Evolutionary conservation across 2,329 filamentous ascomycete species (phyloP), one percentile per base, ranked within the genome.

Genomic region (Fusarium sp.): DNA sequence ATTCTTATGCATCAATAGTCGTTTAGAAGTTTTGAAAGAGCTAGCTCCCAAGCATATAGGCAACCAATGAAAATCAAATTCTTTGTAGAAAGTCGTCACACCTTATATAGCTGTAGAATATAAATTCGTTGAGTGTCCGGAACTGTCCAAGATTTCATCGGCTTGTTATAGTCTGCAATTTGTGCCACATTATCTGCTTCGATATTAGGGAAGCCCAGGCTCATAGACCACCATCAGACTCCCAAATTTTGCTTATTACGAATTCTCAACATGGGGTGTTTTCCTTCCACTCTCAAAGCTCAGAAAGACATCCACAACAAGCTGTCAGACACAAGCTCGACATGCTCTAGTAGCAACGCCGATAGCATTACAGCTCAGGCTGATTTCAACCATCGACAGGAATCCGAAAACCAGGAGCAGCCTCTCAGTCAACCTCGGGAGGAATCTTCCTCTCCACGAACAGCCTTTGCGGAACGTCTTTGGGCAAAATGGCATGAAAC

Each of bases 191-290:
- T 21, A 4, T 30, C 7, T 21, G 15, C 9, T 15, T 12, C 8
- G 6, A 23, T n/a, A 11, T 34, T 4, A 39, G 34, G 24, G 23
- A 46, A 39, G 9, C 6, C 6, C n/a, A 4, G 7, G 7, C 10
- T 17, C 32, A n/a, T 6, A 23, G 19, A 20, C 15, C 10, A 12
- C 14, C 12, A 23, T 36, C 50, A 14, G 8, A 26, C 2, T 15
- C 19, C 12, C n/a, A 3, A 23, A 6, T 14, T 5, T 15, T 23
- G 12, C 1, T 9, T 6, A 30, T 11, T 6, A 8, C n/a, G 3
- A 1, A 19, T 9, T 6, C 4, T 17, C n/a, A 63, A 19, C 15
- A 67, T 63, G 49, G 47, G 32, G 4, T 28, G 49, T 36, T 24
- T 49, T 4, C 24, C 38, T 26, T 60, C 57, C 9, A 17, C 6